phyloP scores from a whole-genome alignment of 2,329 filamentous ascomycete genomes.

The Nannizzia gypsea region DNA sequence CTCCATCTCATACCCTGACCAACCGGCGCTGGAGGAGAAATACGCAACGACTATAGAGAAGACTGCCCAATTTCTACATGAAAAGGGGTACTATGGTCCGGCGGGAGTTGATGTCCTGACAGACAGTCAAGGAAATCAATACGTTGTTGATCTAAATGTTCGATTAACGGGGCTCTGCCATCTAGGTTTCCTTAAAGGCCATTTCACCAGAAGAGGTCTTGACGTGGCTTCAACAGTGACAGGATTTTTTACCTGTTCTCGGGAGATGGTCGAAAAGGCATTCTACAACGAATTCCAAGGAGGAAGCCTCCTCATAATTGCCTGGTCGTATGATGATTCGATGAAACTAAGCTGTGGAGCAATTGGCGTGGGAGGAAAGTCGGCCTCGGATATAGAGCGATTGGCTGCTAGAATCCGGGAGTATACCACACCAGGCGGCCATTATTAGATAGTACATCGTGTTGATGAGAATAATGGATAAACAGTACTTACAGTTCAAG shows the following conservation, averaged over 20 bases:
- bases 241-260: not conserved
- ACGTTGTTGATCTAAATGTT: not conserved
- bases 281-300: not conserved
- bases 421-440: not conserved
- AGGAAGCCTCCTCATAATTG: not conserved
- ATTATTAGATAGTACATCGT: not conserved
- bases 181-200: not conserved
- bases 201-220: not conserved
- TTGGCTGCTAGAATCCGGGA: not conserved
- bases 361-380: not conserved
- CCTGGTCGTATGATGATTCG: not conserved
- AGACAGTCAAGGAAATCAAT: not conserved
- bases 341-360: not conserved
- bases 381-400: not conserved
- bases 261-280: not conserved
- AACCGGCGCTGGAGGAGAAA: not conserved
- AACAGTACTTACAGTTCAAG: not conserved
- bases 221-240: not conserved
- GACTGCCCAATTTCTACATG: not conserved
- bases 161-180: not conserved
- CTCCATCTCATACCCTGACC: not conserved
- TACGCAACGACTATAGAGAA: not conserved
- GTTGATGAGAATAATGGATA: not conserved
- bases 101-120: not conserved
- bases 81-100: not conserved